A percentile compares a stretch with the other conserved stretches of the same genome.
phyloP scores from a whole-genome alignment of 2,329 filamentous ascomycete species.

The Fusarium compactum region DNA sequence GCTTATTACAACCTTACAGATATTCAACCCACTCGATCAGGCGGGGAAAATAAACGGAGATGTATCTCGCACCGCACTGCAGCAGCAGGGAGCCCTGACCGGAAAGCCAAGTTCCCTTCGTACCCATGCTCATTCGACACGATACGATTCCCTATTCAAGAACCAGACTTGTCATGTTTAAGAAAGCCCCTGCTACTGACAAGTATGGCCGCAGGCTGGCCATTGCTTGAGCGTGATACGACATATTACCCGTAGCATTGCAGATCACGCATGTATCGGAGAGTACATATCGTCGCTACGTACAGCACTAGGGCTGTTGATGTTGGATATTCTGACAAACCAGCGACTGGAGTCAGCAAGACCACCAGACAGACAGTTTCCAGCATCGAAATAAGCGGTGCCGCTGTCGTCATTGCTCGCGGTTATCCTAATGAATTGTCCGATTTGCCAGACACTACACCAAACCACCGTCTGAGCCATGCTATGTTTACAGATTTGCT shows the following conservation, averaged over 20 bases:
- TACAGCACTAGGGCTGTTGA: conserved; percentile 15
- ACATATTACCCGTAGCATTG: conserved; percentile 8
- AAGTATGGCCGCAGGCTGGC: conserved; percentile 4
- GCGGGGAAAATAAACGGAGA: conserved; percentile 33
- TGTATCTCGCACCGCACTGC: conserved; percentile 10
- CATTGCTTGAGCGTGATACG: conserved; percentile 10
- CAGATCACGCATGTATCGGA: conserved; percentile 36
- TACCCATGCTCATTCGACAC: background rate
- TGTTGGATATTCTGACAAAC: conserved; percentile 9
- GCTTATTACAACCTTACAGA: conserved; percentile 26
- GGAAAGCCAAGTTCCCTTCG: conserved; percentile 10
- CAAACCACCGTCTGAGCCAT: conserved; percentile 5
- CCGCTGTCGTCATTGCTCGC: background rate
- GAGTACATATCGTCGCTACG: conserved; percentile 30
- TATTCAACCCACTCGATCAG: conserved; percentile 24
- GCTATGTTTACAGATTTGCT: conserved; percentile 13
- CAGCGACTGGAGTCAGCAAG: conserved; percentile 29
- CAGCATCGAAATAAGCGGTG: background rate
- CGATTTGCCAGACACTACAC: conserved; percentile 15
- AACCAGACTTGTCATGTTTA: conserved; percentile 2
- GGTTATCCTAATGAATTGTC: conserved; percentile 18
- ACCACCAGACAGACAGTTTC: background rate
- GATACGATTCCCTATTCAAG: background rate
- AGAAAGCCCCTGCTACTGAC: background rate
- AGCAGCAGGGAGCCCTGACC: conserved; percentile 10